Base-by-base conservation (phyloP, 352 stramenopile species). In the Pythium brassicae region DNA sequence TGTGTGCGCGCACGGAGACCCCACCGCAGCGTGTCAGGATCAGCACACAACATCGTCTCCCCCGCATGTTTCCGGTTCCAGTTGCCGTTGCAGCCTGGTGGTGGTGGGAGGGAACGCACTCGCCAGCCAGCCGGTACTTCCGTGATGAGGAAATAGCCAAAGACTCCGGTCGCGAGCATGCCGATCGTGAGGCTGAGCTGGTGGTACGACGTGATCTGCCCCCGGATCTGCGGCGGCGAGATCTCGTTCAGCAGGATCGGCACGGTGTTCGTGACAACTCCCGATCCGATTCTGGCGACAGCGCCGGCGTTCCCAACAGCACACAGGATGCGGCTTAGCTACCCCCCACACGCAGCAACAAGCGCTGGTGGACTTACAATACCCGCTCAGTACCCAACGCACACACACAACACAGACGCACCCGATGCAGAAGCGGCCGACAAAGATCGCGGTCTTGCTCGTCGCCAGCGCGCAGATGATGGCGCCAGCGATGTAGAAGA, bases 181-280 rank as follows among this genome's bases (percentile, higher is more conserved):
- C 87, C 89, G 53, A 96, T 85, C 19, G 89, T 96, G 29, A 97
- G 59, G 60, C 81, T 73, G 20, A 96, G 69, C 57, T 97, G 87
- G 53, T 97, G 89, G 25, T 95, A 73, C 48, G 85, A 89, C 19
- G 86, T 94, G 59, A 97, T 91, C 52, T 83, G 73, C 3, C 86
- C 86, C 15, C 81, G 72, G 27, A 69, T 77, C 11, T 63, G 54
- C 19, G 64, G 61, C 0, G 86, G 80, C 35, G 86, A 83, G 48
- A 96, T 94, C 55, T 96, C 86, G 26, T 83, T 88, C 29, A 96
- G 60, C 40, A 96, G 63, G 32, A 96, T 87, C 7, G 86, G 84
- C 20, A 88, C 81, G 9, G 86, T 90, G 63, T 90, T 91, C 22
- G 79, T 92, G 20, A 89, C 83, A 37, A 96, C 66, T 6, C 86